Evolutionary conservation across 805 yeast species (phyloP).

Genomic region (Ogataea allantospora): DNA sequence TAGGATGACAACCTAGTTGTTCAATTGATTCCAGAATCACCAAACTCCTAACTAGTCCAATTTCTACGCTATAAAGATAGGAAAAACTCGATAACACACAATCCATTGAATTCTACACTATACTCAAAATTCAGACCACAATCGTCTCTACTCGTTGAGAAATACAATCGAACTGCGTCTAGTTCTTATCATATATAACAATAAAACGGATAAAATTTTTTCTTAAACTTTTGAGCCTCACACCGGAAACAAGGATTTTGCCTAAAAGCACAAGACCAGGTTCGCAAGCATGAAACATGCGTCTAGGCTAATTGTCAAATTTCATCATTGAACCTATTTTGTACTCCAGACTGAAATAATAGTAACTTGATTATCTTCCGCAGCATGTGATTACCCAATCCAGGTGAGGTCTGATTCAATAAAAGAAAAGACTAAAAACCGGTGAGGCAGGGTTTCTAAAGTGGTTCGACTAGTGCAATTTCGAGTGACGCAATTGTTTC

Average conservation of each 20-base stretch:
- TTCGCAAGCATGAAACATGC: constrained; percentile 1
- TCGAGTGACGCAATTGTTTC: too few species aligned
- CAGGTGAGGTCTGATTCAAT: neutral
- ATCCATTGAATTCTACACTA: neutral
- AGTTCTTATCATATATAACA: constrained; percentile 10
- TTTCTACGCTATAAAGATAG: neutral
- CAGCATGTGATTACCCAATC: neutral
- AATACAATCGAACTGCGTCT: neutral
- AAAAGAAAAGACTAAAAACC: constrained; percentile 3
- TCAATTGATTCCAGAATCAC: too few species aligned
- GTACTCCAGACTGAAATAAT: neutral
- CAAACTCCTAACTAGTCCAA: neutral
- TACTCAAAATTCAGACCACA: neutral
- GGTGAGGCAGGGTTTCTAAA: neutral
- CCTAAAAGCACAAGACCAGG: constrained; percentile 1
- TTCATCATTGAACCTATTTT: neutral
- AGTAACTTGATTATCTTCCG: neutral
- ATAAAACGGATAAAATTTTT: constrained; percentile 18
- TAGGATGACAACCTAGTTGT: too few species aligned
- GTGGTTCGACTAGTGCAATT: neutral
- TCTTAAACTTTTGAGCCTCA: constrained; percentile 15
- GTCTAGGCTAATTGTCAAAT: neutral
- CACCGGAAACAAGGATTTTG: constrained; percentile 9
- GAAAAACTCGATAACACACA: neutral
- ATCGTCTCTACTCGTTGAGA: neutral